Evolutionary conservation across 2,329 filamentous ascomycete genomes (phyloP).

Genomic region (Sarocladium strictum): DNA sequence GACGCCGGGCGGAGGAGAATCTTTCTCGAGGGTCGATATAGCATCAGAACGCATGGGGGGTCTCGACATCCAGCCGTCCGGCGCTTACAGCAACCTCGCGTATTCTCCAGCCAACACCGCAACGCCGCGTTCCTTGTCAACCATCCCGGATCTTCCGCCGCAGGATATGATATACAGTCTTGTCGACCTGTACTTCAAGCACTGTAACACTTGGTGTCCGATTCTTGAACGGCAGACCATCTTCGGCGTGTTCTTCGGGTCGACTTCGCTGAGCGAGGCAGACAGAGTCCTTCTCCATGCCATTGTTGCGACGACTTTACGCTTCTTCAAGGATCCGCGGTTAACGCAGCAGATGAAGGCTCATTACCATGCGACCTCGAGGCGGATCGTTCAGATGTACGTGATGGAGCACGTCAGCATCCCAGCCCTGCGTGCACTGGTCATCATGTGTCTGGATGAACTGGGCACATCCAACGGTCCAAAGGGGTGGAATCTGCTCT

Average conservation of each 20-base stretch:
- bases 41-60: slow-evolving; percentile 1
- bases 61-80: background rate
- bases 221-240: slow-evolving; percentile 38
- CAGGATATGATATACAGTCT: slow-evolving; percentile 55
- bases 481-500: slow-evolving; percentile 34
- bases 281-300: slow-evolving; percentile 36
- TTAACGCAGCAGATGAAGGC: slow-evolving; percentile 30
- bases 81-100: background rate
- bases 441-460: slow-evolving; percentile 36
- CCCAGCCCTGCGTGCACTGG: slow-evolving; percentile 30
- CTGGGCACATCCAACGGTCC: slow-evolving; percentile 37
- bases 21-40: background rate
- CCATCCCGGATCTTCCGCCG: slow-evolving; percentile 46
- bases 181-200: slow-evolving; percentile 57
- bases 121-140: slow-evolving; percentile 20
- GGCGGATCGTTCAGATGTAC: slow-evolving; percentile 33
- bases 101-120: slow-evolving; percentile 3
- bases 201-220: slow-evolving; percentile 55
- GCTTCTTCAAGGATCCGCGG: slow-evolving; percentile 34
- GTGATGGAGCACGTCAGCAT: slow-evolving; percentile 36
- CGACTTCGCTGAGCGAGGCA: slow-evolving; percentile 31
- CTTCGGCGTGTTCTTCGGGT: slow-evolving; percentile 33
- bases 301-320: slow-evolving; percentile 36
- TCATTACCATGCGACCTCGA: slow-evolving; percentile 33
- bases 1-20: background rate